Evolutionary conservation across 805 yeast genomes (phyloP), one percentile per base, ranked within the genome.

Genomic region (Candida yuanshanica): DNA sequence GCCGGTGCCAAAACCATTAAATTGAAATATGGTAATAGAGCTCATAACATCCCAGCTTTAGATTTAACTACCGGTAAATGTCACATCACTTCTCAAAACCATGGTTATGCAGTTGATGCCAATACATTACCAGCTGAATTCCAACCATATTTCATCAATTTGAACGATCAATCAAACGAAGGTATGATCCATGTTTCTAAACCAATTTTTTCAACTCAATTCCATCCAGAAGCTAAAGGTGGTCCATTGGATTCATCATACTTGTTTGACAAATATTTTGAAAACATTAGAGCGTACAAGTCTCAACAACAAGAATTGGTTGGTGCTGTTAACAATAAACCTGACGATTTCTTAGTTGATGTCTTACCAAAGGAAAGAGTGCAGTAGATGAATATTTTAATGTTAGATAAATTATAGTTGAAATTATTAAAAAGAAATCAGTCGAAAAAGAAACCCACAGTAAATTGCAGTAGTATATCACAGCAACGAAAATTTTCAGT

Each of bases 181-280:
- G 99, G 99, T 56, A 89, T 93, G 95, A 83, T 80, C 56, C 99
- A 93, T 65, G 74, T 70, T 43, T 60, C 77, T 31, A 83, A 78
- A 63, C 99, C 99, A 39, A 85, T 91, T 42, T 93, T 91, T 69
- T 87, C 96, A 29, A 88, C 96, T 2, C 99, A 93, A 66, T 93
- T 93, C 76, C 99, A 93, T 64, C 99, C 99, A 37, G 99, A 93
- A 67, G 98, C 99, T 43, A 91, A 89, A 69, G 98, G 99, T 55
- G 99, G 99, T 53, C 99, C 99, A 44, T 74, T 84, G 56, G 99
- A 93, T 65, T 85, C 96, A 12, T 76, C 88, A 3, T 87, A 79
- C 67, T 71, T 93, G 64, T 93, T 93, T 55, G 98, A 93, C 71
- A 87, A 81, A 64, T 93, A 86, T 67, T 80, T 93, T 55, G 75